phyloP scores from a whole-genome alignment of 2,329 filamentous ascomycete species.

The Pseudogymnoascus sp. region DNA sequence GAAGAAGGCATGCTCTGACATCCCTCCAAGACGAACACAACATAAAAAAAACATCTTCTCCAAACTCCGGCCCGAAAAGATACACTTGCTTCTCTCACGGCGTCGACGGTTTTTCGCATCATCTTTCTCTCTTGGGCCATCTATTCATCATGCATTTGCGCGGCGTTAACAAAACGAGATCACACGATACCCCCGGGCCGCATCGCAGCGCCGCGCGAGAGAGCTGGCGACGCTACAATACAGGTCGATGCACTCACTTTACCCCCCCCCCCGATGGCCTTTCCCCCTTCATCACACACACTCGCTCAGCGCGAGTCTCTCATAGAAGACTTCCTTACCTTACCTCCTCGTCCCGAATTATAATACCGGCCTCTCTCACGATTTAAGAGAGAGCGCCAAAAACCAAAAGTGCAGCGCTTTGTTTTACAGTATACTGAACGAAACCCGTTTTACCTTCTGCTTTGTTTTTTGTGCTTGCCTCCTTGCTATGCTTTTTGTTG shows the following conservation, averaged over 20 bases:
- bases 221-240: constrained; percentile 4
- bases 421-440: background rate
- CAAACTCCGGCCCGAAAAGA: background rate
- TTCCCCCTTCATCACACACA: background rate
- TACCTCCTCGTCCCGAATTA: background rate
- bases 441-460: background rate
- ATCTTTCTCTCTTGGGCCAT: background rate
- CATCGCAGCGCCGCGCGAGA: background rate
- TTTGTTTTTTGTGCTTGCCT: constrained; percentile 2
- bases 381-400: background rate
- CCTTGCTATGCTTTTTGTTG: background rate
- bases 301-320: background rate
- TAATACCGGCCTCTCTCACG: background rate
- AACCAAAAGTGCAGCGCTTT: constrained; percentile 1
- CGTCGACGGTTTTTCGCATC: background rate
- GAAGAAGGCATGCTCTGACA: constrained; percentile 39
- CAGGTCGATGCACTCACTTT: background rate
- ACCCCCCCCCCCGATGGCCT: background rate
- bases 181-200: constrained; percentile 3
- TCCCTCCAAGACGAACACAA: constrained; percentile 1
- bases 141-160: constrained; percentile 4
- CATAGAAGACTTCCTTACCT: background rate
- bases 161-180: background rate
- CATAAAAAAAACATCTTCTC: background rate
- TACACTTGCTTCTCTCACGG: background rate